Percentiles rank a stretch among this genome's conserved stretches.
Evolutionary conservation across 2,329 filamentous ascomycete genomes (phyloP).

Genomic region (Gyromitra esculenta): DNA sequence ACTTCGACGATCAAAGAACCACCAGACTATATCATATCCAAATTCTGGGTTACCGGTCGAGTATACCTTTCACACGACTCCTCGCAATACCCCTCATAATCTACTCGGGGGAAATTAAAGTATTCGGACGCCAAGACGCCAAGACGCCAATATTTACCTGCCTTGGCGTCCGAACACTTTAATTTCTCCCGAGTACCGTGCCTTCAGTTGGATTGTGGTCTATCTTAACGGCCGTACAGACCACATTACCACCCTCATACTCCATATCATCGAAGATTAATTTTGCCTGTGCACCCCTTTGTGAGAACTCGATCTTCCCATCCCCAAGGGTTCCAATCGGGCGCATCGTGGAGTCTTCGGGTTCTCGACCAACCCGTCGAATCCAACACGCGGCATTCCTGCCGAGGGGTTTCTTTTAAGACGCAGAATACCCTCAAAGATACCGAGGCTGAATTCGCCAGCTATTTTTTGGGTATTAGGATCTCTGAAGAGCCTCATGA

Average conservation of each 20-base stretch:
- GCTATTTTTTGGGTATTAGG: background rate
- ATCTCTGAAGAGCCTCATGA: conserved; percentile 8
- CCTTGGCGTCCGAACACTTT: too few species aligned
- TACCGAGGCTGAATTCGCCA: background rate
- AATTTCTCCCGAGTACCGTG: too few species aligned
- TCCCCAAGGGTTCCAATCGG: background rate
- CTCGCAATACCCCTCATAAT: background rate
- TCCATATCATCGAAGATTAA: background rate
- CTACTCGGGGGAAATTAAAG: too few species aligned
- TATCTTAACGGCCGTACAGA: background rate
- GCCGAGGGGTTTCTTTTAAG: background rate
- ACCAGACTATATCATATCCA: too few species aligned
- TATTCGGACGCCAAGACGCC: too few species aligned
- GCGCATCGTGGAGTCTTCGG: background rate
- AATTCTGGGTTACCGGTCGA: too few species aligned
- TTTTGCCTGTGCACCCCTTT: conserved; percentile 6
- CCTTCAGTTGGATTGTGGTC: background rate
- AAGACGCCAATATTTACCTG: too few species aligned
- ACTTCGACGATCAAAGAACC: too few species aligned
- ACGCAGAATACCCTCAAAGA: background rate
- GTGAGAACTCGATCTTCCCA: conserved; percentile 2
- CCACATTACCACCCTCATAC: background rate
- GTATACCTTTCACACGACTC: background rate
- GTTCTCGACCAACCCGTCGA: conserved; percentile 1
- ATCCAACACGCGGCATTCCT: background rate